Base-by-base conservation (phyloP, 208 protist genomes). In the Acanthamoeba divionensis region DNA sequence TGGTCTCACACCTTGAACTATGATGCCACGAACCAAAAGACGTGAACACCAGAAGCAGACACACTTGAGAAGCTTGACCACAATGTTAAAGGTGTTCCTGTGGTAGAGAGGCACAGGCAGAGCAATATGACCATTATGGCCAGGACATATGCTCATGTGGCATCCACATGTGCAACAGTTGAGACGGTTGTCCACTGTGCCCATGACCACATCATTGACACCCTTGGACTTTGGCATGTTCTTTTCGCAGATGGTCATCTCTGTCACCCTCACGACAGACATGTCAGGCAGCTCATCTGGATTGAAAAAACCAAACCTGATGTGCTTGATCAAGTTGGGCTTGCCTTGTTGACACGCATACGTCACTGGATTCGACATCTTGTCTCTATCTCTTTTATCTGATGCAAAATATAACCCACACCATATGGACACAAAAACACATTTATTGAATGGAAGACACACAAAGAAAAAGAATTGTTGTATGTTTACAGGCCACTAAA, bases 51-150 rank as follows among this genome's bases (percentile, higher is more conserved):
- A 93, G 93, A 96, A 98, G 95, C 99, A 99, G 8, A 99, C 98
- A 91, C 97, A 99, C 67, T 97, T 96, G 26, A 99, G 92, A 6
- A 98, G 93, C 65, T 98, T 97, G 50, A 99, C 55, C 24, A 98
- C 94, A n/a, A 96, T 93, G 24, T 97, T 94, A 36, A 99, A 94
- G 71, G 99, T 99, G 31, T 97, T 97, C 71, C 98, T 95, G 93
- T 99, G 98, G 93, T 98, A 99, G 44, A 99, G 95, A 9, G 98
- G 98, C 93, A 98, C 96, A 7, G 95, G 96, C 6, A 99, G 96
- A 50, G 99, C 97, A 13, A 99, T 94, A 93, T 99, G 97, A n/a
- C 98, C 98, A 93, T 99, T 99, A 94, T 99, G 99, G 10, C 99
- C 99, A 2, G 98, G 98, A 90, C 96, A 98, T 21, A 92, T 80